Percentiles rank a stretch among this genome's conserved stretches.
Evolutionary conservation across 1,284 basidiomycete genomes (phyloP).

Genomic region (Malassezia vespertilionis): DNA sequence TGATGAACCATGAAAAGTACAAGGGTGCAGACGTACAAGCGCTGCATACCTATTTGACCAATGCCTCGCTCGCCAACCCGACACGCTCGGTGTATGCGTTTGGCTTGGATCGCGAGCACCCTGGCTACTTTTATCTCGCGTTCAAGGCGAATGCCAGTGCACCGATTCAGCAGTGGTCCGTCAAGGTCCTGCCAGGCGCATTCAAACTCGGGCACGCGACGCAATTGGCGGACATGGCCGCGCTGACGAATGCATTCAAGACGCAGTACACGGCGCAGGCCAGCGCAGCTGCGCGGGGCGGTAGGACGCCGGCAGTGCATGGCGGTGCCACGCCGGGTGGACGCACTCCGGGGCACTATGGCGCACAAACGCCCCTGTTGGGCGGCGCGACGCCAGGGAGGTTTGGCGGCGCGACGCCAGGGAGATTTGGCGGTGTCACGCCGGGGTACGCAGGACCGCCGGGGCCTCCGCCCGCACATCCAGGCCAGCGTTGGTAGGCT

Average conservation of each 20-base stretch:
- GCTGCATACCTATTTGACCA: constrained; percentile 50
- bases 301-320: constrained; percentile 26
- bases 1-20: constrained; percentile 93
- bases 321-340: constrained; percentile 26
- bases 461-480: constrained; percentile 1
- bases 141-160: constrained; percentile 65
- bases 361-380: constrained; percentile 11
- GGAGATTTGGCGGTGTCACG: constrained; percentile 10
- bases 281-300: constrained; percentile 22
- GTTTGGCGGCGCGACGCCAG: constrained; percentile 4
- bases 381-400: constrained; percentile 14
- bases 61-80: constrained; percentile 69
- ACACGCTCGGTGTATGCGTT: constrained; percentile 93
- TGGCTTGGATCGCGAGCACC: constrained; percentile 73
- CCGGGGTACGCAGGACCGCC: constrained; percentile 11
- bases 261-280: constrained; percentile 44
- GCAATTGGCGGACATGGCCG: constrained; percentile 39
- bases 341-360: constrained; percentile 13
- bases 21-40: constrained; percentile 75
- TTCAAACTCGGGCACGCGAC: constrained; percentile 43
- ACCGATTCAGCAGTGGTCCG: constrained; percentile 46
- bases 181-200: constrained; percentile 41
- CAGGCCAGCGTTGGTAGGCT: neutral
- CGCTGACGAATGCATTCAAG: constrained; percentile 46
- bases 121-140: constrained; percentile 84